phyloP scores from a whole-genome alignment of 2,329 filamentous ascomycete species.

The Trichoderma cornu-damae region DNA sequence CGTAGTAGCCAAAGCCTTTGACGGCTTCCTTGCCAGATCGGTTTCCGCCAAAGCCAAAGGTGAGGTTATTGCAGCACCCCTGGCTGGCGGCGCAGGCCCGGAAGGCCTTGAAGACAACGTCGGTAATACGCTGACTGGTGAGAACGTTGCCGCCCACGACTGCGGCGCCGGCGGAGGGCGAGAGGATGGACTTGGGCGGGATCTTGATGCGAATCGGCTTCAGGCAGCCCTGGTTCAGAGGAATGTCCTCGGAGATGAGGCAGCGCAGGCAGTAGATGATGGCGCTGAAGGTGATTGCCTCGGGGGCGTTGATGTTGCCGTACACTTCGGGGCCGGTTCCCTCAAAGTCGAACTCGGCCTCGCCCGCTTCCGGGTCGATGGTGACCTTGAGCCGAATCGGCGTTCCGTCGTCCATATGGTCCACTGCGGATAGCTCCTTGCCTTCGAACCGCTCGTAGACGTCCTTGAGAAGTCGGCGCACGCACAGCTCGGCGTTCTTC shows the following conservation, averaged over 20 bases:
- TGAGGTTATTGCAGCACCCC: conserved; percentile 78
- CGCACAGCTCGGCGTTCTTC: conserved; percentile 69
- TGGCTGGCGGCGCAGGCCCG: conserved; percentile 72
- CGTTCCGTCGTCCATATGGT: conserved; percentile 81
- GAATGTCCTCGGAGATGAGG: conserved; percentile 75
- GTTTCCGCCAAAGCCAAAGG: conserved; percentile 64
- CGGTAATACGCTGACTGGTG: conserved; percentile 41
- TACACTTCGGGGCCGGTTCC: conserved; percentile 78
- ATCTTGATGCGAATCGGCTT: conserved; percentile 71
- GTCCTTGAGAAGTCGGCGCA: conserved; percentile 65
- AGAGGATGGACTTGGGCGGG: conserved; percentile 66
- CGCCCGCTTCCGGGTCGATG: conserved; percentile 69
- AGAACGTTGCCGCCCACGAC: conserved; percentile 77
- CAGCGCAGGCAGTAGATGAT: conserved; percentile 82
- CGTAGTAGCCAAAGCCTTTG: conserved; percentile 46
- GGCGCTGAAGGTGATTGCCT: conserved; percentile 78
- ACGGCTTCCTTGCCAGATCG: conserved; percentile 34
- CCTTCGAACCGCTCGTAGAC: conserved; percentile 67
- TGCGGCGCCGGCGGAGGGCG: conserved; percentile 69
- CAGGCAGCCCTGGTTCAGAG: conserved; percentile 76
- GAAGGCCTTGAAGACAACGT: conserved; percentile 61
- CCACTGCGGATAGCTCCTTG: conserved; percentile 63
- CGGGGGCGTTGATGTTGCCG: conserved; percentile 74
- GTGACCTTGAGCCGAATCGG: conserved; percentile 70
- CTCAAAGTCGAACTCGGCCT: conserved; percentile 73